These are phyloP conservation scores for Globisporangium heterothallicum DNA, from an alignment of 352 stramenopile genomes.

Conservation along the genomic window DNA sequence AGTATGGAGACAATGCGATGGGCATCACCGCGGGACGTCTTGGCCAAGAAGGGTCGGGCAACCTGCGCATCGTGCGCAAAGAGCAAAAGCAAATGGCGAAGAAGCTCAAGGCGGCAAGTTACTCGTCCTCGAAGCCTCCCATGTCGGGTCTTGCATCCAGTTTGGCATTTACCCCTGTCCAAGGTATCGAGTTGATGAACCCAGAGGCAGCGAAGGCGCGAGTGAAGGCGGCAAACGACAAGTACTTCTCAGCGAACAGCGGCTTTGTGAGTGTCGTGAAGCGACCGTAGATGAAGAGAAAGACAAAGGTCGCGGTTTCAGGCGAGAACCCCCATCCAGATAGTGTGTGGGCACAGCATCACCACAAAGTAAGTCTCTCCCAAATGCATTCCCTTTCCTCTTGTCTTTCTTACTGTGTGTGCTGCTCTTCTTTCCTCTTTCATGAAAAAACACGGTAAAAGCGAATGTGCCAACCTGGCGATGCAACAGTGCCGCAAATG, in stretches of 20 bases:
- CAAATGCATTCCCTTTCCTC: no score
- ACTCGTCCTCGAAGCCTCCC: slow-evolving; percentile 40
- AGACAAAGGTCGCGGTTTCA: no score
- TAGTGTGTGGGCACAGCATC: not conserved
- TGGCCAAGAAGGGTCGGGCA: slow-evolving; percentile 83
- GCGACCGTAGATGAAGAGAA: slow-evolving; percentile 28
- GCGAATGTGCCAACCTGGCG: no score
- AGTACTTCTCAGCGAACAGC: slow-evolving; percentile 94
- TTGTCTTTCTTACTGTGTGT: no score
- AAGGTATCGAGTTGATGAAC: slow-evolving; percentile 97
- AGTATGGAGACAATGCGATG: slow-evolving; percentile 99
- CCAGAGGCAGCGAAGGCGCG: slow-evolving; percentile 91
- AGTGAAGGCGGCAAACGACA: slow-evolving; percentile 94
- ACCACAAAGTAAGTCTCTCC: no score
- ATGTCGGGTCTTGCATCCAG: slow-evolving; percentile 91
- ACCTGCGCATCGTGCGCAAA: slow-evolving; percentile 84
- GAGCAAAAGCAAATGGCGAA: slow-evolving; percentile 90
- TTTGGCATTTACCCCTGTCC: slow-evolving; percentile 96
- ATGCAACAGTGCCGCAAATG: no score
- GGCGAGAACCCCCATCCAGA: no score
- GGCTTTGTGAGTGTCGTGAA: slow-evolving; percentile 95
- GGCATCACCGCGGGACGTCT: slow-evolving; percentile 93
- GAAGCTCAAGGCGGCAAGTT: slow-evolving; percentile 91
- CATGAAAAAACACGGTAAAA: no score
- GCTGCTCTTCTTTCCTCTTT: no score